Evolutionary conservation across 2,329 filamentous ascomycete species (phyloP), one percentile per base, ranked within the genome.

Genomic region (Talaromyces sp.): DNA sequence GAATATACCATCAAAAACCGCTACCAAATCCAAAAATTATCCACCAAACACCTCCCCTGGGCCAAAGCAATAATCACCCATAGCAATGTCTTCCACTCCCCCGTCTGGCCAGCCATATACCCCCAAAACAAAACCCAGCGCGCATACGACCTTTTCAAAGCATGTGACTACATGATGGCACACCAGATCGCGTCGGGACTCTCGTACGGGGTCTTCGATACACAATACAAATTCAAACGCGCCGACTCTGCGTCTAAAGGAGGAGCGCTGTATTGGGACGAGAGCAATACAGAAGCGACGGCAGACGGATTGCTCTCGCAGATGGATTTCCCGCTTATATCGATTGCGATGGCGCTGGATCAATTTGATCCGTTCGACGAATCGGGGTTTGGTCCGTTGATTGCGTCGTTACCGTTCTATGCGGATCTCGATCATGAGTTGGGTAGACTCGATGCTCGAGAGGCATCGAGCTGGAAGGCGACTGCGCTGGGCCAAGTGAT

Each of bases 271-370:
- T 61, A 49, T 19, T 61, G 58, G 58, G 58, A 61, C 22, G 41
- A 17, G 5, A 5, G 2, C 27, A 35, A 52, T 17, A 3, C 47
- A 3, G 49, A 52, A n/a, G 61, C 61, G 22, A 62, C 61, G 1
- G 22, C 5, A 4, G 47, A 52, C 7, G 25, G 31, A 3, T 49
- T 62, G 11, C 25, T 62, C 7, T 8, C 15, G 6, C 72, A 73
- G 56, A 79, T 79, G 76, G 77, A 79, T 60, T 78, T 77, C 62
- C 76, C 77, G 1, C 71, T 79, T 31, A 73, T 78, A 11, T 72
- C 70, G 19, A 70, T 79, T 19, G 77, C 75, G 13, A 41, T 79
- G 57, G 68, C 70, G 13, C 78, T 78, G 54, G 77, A 79, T 54
- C 68, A 67, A 9, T 62, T 69, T 50, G 52, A 73, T 31, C 62